These are phyloP conservation scores for Fusarium musae DNA, from an alignment of 2,329 filamentous ascomycete species.

Conservation along the genomic window DNA sequence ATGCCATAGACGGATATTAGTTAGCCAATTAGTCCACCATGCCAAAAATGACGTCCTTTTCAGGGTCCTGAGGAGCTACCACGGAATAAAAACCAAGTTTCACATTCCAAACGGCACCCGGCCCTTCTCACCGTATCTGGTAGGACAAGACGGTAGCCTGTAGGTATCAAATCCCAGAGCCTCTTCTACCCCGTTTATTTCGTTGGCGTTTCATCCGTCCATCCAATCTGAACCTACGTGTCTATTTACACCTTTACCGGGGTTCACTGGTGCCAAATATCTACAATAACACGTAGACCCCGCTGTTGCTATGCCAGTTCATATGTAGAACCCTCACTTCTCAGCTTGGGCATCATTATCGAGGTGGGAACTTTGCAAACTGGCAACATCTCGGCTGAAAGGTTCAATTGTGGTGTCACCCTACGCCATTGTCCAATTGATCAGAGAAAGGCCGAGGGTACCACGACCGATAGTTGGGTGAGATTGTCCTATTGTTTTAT, in stretches of 20 bases:
- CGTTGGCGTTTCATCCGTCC: constrained; percentile 28
- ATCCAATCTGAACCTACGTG: constrained; percentile 15
- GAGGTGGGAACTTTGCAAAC: background rate
- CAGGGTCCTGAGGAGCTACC: constrained; percentile 7
- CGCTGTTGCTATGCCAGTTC: constrained; percentile 13
- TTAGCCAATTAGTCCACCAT: constrained; percentile 11
- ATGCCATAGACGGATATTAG: background rate
- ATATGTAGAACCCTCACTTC: background rate
- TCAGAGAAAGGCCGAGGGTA: constrained; percentile 7
- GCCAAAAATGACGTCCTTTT: constrained; percentile 21
- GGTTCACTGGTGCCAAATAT: constrained; percentile 23
- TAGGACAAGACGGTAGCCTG: background rate
- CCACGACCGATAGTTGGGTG: background rate
- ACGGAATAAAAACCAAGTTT: constrained; percentile 34
- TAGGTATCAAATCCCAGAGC: background rate
- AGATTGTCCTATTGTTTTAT: constrained; percentile 18
- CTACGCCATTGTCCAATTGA: background rate
- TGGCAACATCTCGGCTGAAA: background rate
- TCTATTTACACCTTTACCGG: constrained; percentile 1
- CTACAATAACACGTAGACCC: constrained; percentile 1
- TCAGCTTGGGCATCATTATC: background rate
- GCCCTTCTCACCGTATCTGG: constrained; percentile 17
- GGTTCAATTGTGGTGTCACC: background rate
- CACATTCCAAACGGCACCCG: constrained; percentile 23
- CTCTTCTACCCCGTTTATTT: constrained; percentile 5